phyloP scores from a whole-genome alignment of 176 grass and related monocot genomes.

The Aegilops tauschii region DNA sequence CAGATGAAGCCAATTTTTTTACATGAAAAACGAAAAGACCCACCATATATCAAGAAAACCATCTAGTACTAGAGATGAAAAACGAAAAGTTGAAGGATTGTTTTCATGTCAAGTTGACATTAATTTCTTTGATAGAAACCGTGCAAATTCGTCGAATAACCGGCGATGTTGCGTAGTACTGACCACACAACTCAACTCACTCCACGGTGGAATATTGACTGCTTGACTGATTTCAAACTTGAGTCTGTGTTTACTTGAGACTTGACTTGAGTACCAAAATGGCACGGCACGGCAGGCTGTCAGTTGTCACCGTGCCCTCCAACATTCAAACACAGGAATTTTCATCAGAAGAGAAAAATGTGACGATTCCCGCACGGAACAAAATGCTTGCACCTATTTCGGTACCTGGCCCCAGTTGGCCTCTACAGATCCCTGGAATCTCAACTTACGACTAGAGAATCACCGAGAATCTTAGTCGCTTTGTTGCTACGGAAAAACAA shows the following conservation, averaged over 20 bases:
- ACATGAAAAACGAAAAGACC: too few relatives aligned
- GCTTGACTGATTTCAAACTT: neutral
- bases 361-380: neutral
- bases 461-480: neutral
- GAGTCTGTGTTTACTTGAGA: neutral
- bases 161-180: neutral
- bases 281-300: neutral
- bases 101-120: neutral
- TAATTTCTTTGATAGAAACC: neutral
- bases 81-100: neutral
- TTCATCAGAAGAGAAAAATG: too few relatives aligned
- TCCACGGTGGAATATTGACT: neutral
- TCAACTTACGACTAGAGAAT: neutral
- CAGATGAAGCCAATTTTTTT: too few relatives aligned
- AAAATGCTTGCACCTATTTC: neutral
- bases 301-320: too few relatives aligned
- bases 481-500: neutral
- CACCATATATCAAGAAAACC: too few relatives aligned
- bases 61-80: neutral
- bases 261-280: neutral
- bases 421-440: constrained; percentile 19
- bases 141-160: neutral
- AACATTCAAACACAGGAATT: neutral
- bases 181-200: neutral
- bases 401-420: neutral